A percentile compares a stretch with the other conserved stretches of the same genome.
phyloP scores from a whole-genome alignment of 1,139 yeast genomes.

The Suhomyces bokatorum region DNA sequence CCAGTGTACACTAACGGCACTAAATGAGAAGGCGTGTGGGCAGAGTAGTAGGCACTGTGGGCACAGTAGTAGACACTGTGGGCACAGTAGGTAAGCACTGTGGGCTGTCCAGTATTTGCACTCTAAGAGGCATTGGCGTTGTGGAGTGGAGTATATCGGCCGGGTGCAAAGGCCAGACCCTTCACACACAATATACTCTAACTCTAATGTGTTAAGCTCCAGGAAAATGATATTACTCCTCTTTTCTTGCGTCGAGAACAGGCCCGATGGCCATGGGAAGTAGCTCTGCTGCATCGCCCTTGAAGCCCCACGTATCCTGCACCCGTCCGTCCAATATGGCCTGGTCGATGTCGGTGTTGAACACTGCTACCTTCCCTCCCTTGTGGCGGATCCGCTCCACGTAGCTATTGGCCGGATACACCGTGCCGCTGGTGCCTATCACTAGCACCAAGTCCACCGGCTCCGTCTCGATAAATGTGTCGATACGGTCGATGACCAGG shows the following conservation, averaged over 20 bases:
- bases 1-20: no score
- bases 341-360: constrained; percentile 65
- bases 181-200: no score
- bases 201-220: neutral
- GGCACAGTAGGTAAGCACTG: no score
- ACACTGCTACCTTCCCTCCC: constrained; percentile 84
- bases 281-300: constrained; percentile 77
- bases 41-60: no score
- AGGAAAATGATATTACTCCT: neutral
- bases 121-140: no score
- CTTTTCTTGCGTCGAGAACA: constrained; percentile 18
- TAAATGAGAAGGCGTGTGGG: no score
- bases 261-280: constrained; percentile 70
- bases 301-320: constrained; percentile 63
- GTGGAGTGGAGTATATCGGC: no score
- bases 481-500: constrained; percentile 61
- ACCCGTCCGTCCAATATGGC: constrained; percentile 42
- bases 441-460: constrained; percentile 74
- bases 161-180: no score
- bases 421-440: constrained; percentile 81
- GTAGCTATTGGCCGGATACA: constrained; percentile 91
- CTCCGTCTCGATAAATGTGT: constrained; percentile 61
- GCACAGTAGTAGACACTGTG: no score
- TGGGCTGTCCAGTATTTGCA: no score
- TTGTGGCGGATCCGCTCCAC: constrained; percentile 70